These are phyloP conservation scores for Litsea cubeba DNA, from an alignment of 164 flowering plant species.

Conservation along the genomic window DNA sequence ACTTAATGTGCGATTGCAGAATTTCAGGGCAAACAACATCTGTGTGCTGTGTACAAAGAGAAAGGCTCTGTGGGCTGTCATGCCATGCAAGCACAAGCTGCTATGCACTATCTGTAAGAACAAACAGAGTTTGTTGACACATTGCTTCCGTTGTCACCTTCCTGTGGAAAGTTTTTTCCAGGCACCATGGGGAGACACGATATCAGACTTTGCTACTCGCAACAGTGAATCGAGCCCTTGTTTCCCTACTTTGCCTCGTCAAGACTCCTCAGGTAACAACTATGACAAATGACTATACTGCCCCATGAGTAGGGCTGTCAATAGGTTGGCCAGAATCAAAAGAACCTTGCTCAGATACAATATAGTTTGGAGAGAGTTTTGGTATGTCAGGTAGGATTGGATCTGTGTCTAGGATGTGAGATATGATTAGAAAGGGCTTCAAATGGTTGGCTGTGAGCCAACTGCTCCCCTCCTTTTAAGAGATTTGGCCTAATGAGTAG, in stretches of 20 bases:
- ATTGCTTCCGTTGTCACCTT: neutral
- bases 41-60: conserved; percentile 35
- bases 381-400: no score
- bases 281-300: no score
- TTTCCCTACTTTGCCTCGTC: neutral
- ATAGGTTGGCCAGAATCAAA: no score
- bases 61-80: conserved; percentile 29
- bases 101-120: conserved; percentile 36
- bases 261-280: neutral
- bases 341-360: no score
- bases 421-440: no score
- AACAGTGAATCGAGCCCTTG: neutral
- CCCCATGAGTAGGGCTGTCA: no score
- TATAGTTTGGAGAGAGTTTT: no score
- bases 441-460: no score
- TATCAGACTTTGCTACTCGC: neutral
- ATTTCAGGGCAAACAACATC: neutral
- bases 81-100: conserved; percentile 37
- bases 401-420: no score
- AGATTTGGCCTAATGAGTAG: no score
- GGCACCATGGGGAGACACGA: neutral
- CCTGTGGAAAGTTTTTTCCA: neutral
- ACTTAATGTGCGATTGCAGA: neutral
- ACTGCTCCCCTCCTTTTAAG: no score
- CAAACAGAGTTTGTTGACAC: neutral